Conservation (phyloP, 108 stramenopile species). For the Discostella stelligeroides region DNA sequence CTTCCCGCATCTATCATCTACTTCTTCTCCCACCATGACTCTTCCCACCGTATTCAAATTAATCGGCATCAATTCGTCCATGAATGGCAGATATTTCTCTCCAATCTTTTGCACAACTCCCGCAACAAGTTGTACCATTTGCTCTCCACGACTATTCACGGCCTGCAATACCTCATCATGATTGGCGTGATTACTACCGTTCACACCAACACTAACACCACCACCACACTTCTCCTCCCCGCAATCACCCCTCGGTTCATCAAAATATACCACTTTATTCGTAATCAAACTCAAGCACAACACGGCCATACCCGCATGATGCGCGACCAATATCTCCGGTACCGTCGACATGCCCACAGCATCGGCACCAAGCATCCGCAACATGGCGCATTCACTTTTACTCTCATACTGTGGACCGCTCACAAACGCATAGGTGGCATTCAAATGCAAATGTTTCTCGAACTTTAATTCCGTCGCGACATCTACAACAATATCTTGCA, state of each 20-base stretch:
- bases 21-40: slow-evolving; percentile 16
- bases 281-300: slow-evolving; percentile 87
- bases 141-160: slow-evolving; percentile 64
- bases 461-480: slow-evolving; percentile 63
- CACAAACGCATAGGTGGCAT: slow-evolving; percentile 91
- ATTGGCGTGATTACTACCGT: slow-evolving; percentile 64
- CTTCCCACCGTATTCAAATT: slow-evolving; percentile 35
- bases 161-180: slow-evolving; percentile 93
- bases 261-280: slow-evolving; percentile 76
- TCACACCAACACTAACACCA: background rate
- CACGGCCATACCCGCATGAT: slow-evolving; percentile 88
- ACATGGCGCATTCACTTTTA: slow-evolving; percentile 78
- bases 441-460: slow-evolving; percentile 52
- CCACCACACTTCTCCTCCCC: slow-evolving; percentile 30
- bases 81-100: slow-evolving; percentile 13
- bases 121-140: slow-evolving; percentile 75
- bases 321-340: slow-evolving; percentile 90
- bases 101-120: slow-evolving; percentile 57
- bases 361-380: slow-evolving; percentile 76
- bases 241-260: slow-evolving; percentile 20
- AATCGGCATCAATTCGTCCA: slow-evolving; percentile 26
- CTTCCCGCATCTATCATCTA: background rate
- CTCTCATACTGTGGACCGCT: slow-evolving; percentile 94
- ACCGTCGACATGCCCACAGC: slow-evolving; percentile 90
- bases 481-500: slow-evolving; percentile 55